Conservation (phyloP, 2,329 filamentous ascomycete species). For the Colletotrichum sansevieriae region DNA sequence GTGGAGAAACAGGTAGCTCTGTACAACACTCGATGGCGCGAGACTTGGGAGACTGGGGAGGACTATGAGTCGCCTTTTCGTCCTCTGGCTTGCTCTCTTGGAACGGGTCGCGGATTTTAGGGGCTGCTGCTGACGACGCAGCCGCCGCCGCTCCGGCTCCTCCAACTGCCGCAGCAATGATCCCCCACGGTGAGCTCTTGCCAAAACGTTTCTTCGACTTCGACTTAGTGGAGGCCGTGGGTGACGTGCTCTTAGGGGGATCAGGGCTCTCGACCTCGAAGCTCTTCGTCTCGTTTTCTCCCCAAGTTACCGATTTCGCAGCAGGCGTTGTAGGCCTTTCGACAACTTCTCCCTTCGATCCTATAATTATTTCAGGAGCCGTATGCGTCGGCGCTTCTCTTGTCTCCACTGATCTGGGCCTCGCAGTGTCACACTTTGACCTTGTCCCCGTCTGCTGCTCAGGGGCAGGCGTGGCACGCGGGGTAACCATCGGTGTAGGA, state of each 20-base stretch:
- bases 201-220: constrained; percentile 50
- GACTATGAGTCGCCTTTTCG: constrained; percentile 35
- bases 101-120: constrained; percentile 42
- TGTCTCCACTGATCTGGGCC: constrained; percentile 2
- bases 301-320: constrained; percentile 74
- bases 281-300: constrained; percentile 73
- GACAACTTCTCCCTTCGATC: constrained; percentile 57
- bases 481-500: constrained; percentile 70
- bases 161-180: constrained; percentile 64
- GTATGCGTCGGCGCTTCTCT: constrained; percentile 43
- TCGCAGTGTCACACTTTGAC: constrained; percentile 36
- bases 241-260: constrained; percentile 48
- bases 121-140: constrained; percentile 49
- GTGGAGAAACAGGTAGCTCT: constrained; percentile 14
- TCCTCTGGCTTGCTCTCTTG: constrained; percentile 38
- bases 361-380: constrained; percentile 54
- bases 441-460: constrained; percentile 44
- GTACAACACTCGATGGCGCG: constrained; percentile 38
- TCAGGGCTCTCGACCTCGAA: constrained; percentile 73
- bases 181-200: constrained; percentile 64
- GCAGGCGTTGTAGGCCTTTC: constrained; percentile 58
- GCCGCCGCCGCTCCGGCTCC: constrained; percentile 53
- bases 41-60: constrained; percentile 43
- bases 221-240: constrained; percentile 45
- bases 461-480: constrained; percentile 49